Conservation (phyloP, 2,329 filamentous ascomycete genomes). For the Apiospora aurea region DNA sequence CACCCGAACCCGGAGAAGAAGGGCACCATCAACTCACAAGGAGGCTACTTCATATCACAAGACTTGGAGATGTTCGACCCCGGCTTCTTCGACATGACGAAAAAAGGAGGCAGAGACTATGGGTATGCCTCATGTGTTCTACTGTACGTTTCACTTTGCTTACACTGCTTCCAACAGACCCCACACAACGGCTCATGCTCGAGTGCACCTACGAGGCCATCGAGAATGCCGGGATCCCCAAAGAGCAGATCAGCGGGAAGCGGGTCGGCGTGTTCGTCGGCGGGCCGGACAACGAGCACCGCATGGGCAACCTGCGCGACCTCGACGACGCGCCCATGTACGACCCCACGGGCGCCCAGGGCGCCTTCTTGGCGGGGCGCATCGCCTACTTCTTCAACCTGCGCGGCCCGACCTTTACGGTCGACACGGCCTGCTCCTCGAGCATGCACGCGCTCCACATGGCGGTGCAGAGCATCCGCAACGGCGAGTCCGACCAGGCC, state of each 20-base stretch:
- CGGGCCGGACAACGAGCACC: slow-evolving; percentile 28
- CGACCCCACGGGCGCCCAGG: slow-evolving; percentile 37
- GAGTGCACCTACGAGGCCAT: slow-evolving; percentile 45
- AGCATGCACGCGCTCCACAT: slow-evolving; percentile 45
- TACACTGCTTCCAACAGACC: slow-evolving; percentile 31
- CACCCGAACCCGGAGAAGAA: slow-evolving; percentile 44
- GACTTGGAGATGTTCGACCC: slow-evolving; percentile 42
- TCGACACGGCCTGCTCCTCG: slow-evolving; percentile 55
- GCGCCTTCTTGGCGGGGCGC: slow-evolving; percentile 43
- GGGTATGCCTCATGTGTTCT: slow-evolving; percentile 36
- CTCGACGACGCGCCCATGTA: slow-evolving; percentile 30
- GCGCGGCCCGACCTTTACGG: slow-evolving; percentile 49
- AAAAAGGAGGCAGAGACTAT: slow-evolving; percentile 44
- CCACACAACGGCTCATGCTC: slow-evolving; percentile 39
- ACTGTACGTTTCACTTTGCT: slow-evolving; percentile 19
- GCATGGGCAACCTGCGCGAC: slow-evolving; percentile 27
- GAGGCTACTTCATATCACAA: slow-evolving; percentile 43
- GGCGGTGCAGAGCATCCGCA: slow-evolving; percentile 39
- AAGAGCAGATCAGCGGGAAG: slow-evolving; percentile 26
- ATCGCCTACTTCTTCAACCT: slow-evolving; percentile 45
- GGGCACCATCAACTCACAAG: slow-evolving; percentile 41
- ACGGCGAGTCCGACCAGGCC: slow-evolving; percentile 35
- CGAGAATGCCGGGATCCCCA: slow-evolving; percentile 32
- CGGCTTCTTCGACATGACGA: slow-evolving; percentile 46
- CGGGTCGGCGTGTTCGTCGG: slow-evolving; percentile 30